Conservation (phyloP, 305 asterid species). For the Striga hermonthica region DNA sequence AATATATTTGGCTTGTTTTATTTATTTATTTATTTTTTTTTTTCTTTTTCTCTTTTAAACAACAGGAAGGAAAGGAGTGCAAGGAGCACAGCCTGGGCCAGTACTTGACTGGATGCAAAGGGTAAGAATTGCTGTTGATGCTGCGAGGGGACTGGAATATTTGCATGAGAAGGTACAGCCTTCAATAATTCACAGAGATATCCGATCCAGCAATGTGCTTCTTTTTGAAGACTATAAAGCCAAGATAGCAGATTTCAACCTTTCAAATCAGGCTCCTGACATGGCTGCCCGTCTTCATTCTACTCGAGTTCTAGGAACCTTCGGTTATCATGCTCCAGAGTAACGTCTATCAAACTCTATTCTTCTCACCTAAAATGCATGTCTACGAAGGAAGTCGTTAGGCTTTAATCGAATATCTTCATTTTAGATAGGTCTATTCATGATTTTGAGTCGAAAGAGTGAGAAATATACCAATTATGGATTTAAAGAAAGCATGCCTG, state of each 20-base stretch:
- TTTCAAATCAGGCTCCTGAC: constrained; percentile 95
- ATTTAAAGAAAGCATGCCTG: constrained; percentile 7
- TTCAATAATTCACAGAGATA: constrained; percentile 73
- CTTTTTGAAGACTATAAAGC: constrained; percentile 84
- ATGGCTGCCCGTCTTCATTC: constrained; percentile 98
- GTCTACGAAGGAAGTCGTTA: neutral
- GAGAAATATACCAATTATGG: neutral
- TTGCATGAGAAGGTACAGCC: constrained; percentile 91
- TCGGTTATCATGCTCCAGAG: constrained; percentile 98
- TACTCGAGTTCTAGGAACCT: constrained; percentile 83
- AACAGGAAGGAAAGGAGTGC: constrained; percentile 96
- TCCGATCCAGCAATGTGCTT: constrained; percentile 66
- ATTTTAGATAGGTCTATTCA: neutral
- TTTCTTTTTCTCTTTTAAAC: neutral
- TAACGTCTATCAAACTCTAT: constrained; percentile 36
- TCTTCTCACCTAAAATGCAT: neutral
- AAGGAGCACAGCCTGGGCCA: constrained; percentile 99
- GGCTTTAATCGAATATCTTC: neutral
- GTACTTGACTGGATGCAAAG: constrained; percentile 97
- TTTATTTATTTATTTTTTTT: too few relatives aligned
- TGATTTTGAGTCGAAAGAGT: neutral
- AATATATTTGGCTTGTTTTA: too few relatives aligned
- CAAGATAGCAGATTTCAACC: constrained; percentile 84
- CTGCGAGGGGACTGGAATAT: constrained; percentile 94
- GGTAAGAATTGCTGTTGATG: constrained; percentile 92